Conservation (phyloP, 2,329 filamentous ascomycete species). For the Teratosphaeria pseudoeucalypti region DNA sequence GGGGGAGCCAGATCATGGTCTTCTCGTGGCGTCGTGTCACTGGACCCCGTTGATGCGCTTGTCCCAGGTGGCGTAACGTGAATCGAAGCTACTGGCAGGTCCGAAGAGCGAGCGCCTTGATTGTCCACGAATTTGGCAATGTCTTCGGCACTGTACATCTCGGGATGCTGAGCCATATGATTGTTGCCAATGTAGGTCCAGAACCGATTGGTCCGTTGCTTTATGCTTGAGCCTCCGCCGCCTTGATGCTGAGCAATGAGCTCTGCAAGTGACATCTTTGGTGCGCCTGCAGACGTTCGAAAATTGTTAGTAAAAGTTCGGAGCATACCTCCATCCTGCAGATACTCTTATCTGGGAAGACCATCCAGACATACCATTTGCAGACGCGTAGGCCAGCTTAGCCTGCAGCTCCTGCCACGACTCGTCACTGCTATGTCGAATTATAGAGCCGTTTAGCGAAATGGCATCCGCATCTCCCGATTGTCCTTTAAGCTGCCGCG, state of each 20-base stretch:
- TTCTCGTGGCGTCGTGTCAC: background rate
- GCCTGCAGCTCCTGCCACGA: constrained; percentile 14
- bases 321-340: background rate
- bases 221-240: constrained; percentile 12
- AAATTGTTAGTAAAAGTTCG: background rate
- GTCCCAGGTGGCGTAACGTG: constrained; percentile 4
- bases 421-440: constrained; percentile 10
- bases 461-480: constrained; percentile 15
- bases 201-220: constrained; percentile 23
- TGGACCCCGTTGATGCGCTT: constrained; percentile 2
- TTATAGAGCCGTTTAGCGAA: constrained; percentile 14
- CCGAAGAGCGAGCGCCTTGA: constrained; percentile 1
- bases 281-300: background rate
- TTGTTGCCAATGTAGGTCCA: constrained; percentile 27
- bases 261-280: constrained; percentile 21
- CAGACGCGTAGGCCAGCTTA: constrained; percentile 4
- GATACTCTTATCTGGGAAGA: too few species aligned
- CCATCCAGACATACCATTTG: background rate
- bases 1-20: background rate
- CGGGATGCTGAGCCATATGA: constrained; percentile 25
- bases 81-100: background rate
- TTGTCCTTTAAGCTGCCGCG: background rate
- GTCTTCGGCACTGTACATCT: constrained; percentile 21
- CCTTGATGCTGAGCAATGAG: constrained; percentile 20
- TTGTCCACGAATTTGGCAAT: constrained; percentile 17